Evolutionary conservation across 164 flowering plant species (phyloP).

Genomic region (Magnolia sinica): DNA sequence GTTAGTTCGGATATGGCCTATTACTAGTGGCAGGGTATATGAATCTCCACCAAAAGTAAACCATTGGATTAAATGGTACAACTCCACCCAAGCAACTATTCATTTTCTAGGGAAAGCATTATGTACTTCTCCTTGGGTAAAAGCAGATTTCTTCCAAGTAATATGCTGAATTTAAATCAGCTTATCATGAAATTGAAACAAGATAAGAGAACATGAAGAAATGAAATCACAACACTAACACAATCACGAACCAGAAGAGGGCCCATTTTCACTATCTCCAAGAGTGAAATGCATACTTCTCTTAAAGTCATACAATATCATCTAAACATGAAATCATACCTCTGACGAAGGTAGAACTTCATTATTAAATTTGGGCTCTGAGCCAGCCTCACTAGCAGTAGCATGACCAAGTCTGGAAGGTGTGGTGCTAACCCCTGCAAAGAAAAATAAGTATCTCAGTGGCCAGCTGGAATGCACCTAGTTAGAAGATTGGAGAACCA

Average conservation of each 20-base stretch:
- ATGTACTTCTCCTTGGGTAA: no score
- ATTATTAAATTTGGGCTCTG: conserved; percentile 32
- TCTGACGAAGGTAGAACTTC: conserved; percentile 39
- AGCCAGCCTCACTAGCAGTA: conserved; percentile 31
- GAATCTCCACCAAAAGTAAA: no score
- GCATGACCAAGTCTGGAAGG: conserved; percentile 38
- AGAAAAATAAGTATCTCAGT: conserved; percentile 2
- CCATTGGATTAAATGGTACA: no score
- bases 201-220: background rate
- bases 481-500: no score
- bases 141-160: no score
- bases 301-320: background rate
- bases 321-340: conserved; percentile 32
- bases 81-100: no score
- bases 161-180: background rate
- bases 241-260: background rate
- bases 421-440: conserved; percentile 45
- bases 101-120: no score
- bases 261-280: background rate
- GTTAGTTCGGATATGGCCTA: no score
- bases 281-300: background rate
- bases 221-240: background rate
- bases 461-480: background rate
- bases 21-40: no score
- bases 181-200: background rate